Evolutionary conservation across 495 filamentous ascomycete species (phyloP), one percentile per base, ranked within the genome.

Genomic region (Penicillium coffeae): DNA sequence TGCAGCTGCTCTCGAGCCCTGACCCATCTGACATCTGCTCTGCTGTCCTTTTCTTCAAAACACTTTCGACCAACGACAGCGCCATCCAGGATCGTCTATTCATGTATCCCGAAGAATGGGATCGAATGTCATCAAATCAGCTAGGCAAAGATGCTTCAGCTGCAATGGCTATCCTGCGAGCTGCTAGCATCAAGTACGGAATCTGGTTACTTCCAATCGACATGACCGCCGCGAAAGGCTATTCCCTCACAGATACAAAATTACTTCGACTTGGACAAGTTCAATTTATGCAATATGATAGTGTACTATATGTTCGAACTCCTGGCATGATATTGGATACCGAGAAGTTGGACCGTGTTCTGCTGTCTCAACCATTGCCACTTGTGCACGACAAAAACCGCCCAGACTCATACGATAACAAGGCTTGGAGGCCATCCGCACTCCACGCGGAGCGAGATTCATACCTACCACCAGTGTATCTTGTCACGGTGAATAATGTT

Each of bases 241-340:
- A 70, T 48, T 44, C 55, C 5, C 25, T 57, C 10, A 72, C 72
- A 8, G 63, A 75, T 40, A 69, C 68, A 8, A 72, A 71, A 34
- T 56, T 75, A 3, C 59, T 75, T 12, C 70, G 68, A 1, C 54
- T 72, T 10, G 72, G 70, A 19, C 69, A 73, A 43, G 66, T 72
- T 42, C 72, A 75, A 37, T 75, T 75, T 50, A 71, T 75, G 69
- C 68, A 70, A 42, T 75, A 75, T 50, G 72, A 75, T 38, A 65
- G 68, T 34, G 70, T 75, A 1, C 53, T 75, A 0, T 73, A 71
- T 46, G 48, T 75, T 8, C 68, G 68, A 38, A 64, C 70, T 0
- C 72, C 70, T 0, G 72, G 72, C 1, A 41, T 73, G 18, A 50
- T 75, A 2, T 50, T 73, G 33, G 70, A 75, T 41, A 65, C 64